These are phyloP conservation scores for Heimioporus sp. DNA, from an alignment of 768 basidiomycete species.

Conservation along the genomic window DNA sequence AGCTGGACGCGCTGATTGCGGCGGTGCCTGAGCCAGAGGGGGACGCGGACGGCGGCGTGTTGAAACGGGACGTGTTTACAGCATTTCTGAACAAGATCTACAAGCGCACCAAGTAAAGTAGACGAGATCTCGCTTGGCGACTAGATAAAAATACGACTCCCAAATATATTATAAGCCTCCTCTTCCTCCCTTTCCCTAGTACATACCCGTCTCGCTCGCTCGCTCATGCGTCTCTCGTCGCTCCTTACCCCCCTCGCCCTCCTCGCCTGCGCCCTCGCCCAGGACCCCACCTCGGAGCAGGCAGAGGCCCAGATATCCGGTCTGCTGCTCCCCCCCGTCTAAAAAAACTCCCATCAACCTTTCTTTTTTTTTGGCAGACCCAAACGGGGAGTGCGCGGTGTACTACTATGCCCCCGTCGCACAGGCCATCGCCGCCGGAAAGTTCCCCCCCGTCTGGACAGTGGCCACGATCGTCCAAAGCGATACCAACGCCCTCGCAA, in stretches of 20 bases:
- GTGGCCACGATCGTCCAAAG: constrained; percentile 40
- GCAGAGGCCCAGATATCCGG: constrained; percentile 39
- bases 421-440: constrained; percentile 23
- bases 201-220: no score
- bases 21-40: constrained; percentile 59
- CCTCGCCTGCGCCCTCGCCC: no score
- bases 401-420: constrained; percentile 41
- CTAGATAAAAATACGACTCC: no score
- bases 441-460: constrained; percentile 48
- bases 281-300: constrained; percentile 15
- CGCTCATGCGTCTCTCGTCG: no score
- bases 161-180: no score
- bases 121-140: no score
- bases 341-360: no score
- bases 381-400: constrained; percentile 38
- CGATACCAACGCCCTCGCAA: constrained; percentile 40
- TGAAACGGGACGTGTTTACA: constrained; percentile 72
- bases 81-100: constrained; percentile 89
- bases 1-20: constrained; percentile 68
- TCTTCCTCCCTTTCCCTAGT: no score
- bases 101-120: constrained; percentile 51
- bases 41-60: constrained; percentile 39
- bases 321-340: constrained; percentile 13
- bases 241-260: no score
- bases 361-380: constrained; percentile 26